Base-by-base conservation (phyloP, 768 basidiomycete genomes). In the Mycena filopes region DNA sequence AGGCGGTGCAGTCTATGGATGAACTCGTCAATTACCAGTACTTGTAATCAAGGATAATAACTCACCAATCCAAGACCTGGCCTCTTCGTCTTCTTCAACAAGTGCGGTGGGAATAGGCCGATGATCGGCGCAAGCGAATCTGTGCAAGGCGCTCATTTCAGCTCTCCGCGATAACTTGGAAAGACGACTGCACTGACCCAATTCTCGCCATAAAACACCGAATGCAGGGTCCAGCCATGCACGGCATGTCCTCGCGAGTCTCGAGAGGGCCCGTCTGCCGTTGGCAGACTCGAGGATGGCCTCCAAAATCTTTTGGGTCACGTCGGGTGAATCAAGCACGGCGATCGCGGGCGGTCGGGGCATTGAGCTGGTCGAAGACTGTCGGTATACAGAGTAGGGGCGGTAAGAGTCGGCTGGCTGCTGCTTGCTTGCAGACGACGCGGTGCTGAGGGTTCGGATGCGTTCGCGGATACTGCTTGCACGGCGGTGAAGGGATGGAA, bases 31-130 rank as follows among this genome's bases (percentile, higher is more conserved):
- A 16, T n/a, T 26, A 28, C 8, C 18, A 26, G 29, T 16, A 11
- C 40, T 84, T 87, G 49, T 82, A 82, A 90, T 91, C 67, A 25
- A 62, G 38, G 55, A 50, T 21, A 53, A 66, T 29, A 7, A 80
- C 92, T 73, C 72, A 93, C 92, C 81, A 94, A 81, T 74, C 92
- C 92, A 66, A 92, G 78, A 53, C 91, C 91, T 53, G 92, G 92
- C 73, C 85, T 87, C 66, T 87, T 85, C 61, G 87, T 82, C 76
- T 87, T 91, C 78, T 87, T 91, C 77, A 93, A 79, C 68, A 93
- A 71, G 67, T 84, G 80, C 61, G 79, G 81, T 16, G 92, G 92
- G 74, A 94, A 93, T 58, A 93, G 74, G 38, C 88, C 88, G 61
- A 93, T 80, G 61, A 94, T 80, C 12, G 92, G 92, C 48, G 87